phyloP scores from a whole-genome alignment of 768 basidiomycete species.

The Boletales sp. region DNA sequence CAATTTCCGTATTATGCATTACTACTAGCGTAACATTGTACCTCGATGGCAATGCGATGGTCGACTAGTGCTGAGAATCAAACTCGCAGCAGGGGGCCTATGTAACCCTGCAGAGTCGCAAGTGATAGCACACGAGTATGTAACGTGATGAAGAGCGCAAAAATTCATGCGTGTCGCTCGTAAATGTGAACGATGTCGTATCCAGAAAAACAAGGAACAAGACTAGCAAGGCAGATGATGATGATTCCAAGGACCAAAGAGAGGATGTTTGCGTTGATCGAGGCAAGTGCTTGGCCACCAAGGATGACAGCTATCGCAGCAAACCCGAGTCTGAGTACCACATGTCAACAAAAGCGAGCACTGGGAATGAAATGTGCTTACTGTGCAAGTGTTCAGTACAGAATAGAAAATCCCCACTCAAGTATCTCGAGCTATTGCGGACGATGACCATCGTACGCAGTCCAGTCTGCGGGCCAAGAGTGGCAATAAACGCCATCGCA shows the following conservation, averaged over 20 bases:
- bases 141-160: slow-evolving; percentile 44
- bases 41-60: too few relatives aligned
- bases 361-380: slow-evolving; percentile 8
- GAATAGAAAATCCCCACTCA: slow-evolving; percentile 49
- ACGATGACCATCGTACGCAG: slow-evolving; percentile 53
- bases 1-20: too few relatives aligned
- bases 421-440: slow-evolving; percentile 46
- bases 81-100: too few relatives aligned
- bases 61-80: too few relatives aligned
- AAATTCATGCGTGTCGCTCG: slow-evolving; percentile 56
- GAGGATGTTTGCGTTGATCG: slow-evolving; percentile 41
- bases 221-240: slow-evolving; percentile 39
- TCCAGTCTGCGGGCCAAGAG: slow-evolving; percentile 50
- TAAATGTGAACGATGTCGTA: slow-evolving; percentile 46
- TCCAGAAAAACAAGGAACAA: slow-evolving; percentile 46
- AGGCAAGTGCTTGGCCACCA: slow-evolving; percentile 49
- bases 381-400: slow-evolving; percentile 55
- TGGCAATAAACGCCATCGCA: slow-evolving; percentile 48
- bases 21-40: too few relatives aligned
- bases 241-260: slow-evolving; percentile 48
- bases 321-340: slow-evolving; percentile 41
- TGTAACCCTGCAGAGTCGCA: too few relatives aligned
- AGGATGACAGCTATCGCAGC: slow-evolving; percentile 47
- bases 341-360: neutral
- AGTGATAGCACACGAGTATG: too few relatives aligned